Evolutionary conservation across 192 early-diverging fungal species (phyloP), one percentile per base, ranked within the genome.

Genomic region (Umbelopsis ramanniana): DNA sequence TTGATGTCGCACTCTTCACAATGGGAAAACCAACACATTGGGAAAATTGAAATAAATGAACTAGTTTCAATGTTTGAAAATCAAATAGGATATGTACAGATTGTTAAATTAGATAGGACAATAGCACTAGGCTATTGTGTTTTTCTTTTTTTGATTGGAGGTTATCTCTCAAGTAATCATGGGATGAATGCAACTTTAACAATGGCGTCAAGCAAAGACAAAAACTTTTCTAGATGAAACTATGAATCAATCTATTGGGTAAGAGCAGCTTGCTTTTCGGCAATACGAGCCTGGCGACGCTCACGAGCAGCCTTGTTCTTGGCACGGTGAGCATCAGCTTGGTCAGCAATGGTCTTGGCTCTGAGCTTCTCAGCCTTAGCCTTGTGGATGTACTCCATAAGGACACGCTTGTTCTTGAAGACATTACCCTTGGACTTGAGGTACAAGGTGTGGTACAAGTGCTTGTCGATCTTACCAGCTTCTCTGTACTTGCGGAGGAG

Each of bases 321-420:
- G 85, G 84, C 86, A 78, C 96, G 96, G 90, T 97, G 97, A 78
- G 96, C 97, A 87, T 96, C 96, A 68, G 97, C 94, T 90, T 98
- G 97, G 86, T 98, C 96, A 79, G 90, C 89, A 71, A 98, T 86
- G 71, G 90, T 75, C 92, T 96, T 93, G 75, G 90, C 86, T 89
- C 97, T 93, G 72, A 92, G 85, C 86, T 97, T 95, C 89, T 98
- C 96, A 57, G 97, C 95, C 93, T 98, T 98, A 79, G 93, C 94
- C 90, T 96, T 97, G 91, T 97, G 95, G 86, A 98, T 98, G 88
- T 94, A 94, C 87, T 98, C 97, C 94, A 98, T 98, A 52, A 98
- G 83, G 73, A 98, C 97, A 86, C 97, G 93, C 93, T 98, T 98
- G 95, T 97, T 98, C 93, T 98, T 98, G 90, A 98, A 98, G 70